Base-by-base conservation (phyloP, 1,139 yeast species). In the Taphrina pruni region DNA sequence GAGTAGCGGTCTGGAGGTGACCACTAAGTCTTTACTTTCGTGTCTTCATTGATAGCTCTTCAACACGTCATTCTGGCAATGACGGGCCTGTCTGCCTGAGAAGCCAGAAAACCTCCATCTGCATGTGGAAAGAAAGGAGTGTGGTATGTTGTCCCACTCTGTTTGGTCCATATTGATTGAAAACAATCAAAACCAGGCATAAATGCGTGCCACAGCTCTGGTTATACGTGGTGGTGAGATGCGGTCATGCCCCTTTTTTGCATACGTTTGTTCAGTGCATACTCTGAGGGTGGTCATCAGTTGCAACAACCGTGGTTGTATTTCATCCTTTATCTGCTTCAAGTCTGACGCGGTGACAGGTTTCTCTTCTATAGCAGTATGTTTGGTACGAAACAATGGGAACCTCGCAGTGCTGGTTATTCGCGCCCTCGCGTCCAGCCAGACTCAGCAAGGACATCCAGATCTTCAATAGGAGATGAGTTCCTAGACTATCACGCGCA, bases 351-450 rank as follows among this genome's bases (percentile, higher is more conserved):
- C 32, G 4, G 4, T 26, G 2, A 26, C 32, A 26, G 32, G 32
- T 4, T 4, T 26, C 32, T 26, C 32, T 26, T 26, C 32, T 26
- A 4, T 4, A 26, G 32, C 32, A 26, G 32, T 6, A 39, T 45
- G 48, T 7, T 14, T 45, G 20, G 20, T 45, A n/a, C n/a, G 6
- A 45, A 45, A 45, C 48, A 45, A 17, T 45, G 48, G 48, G 57
- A 54, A 20, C 57, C 57, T 17, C 57, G 57, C 26, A 54, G 57
- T 54, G 57, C 57, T 35, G 57, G 57, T 11, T 54, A 14, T 41
- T 17, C 43, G 14, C 57, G 57, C 17, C 32, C 36, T 26, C 54
- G 54, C 1, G 1, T 45, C n/a, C n/a, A 12, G n/a, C 8, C 48
- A 45, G 48, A 45, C n/a, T 45, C 48, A n/a, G 8, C 8, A n/a